Percentiles rank a stretch among this genome's conserved stretches.
Evolutionary conservation across 2,329 filamentous ascomycete genomes (phyloP).

Genomic region (Laburnicola sp.): DNA sequence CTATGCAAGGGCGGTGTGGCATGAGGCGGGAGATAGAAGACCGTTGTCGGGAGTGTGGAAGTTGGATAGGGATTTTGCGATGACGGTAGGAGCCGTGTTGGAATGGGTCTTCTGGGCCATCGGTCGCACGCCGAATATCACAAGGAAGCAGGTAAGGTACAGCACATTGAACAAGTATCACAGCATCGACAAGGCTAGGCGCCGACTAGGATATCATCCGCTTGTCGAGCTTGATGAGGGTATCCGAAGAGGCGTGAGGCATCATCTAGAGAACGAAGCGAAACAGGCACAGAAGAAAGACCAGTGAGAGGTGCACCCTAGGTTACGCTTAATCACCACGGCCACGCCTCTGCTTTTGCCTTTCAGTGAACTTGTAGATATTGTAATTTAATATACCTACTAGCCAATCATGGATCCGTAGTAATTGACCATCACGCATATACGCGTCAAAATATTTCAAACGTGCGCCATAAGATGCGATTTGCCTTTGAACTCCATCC

Average conservation of each 20-base stretch:
- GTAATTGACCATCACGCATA: neutral
- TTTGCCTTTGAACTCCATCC: neutral
- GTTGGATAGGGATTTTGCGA: slow-evolving; percentile 47
- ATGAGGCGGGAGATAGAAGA: slow-evolving; percentile 47
- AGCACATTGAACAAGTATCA: slow-evolving; percentile 78
- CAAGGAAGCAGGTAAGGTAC: slow-evolving; percentile 59
- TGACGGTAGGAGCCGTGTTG: slow-evolving; percentile 48
- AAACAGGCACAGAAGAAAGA: slow-evolving; percentile 41
- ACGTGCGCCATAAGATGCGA: neutral
- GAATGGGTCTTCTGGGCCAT: slow-evolving; percentile 52
- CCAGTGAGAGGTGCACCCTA: slow-evolving; percentile 23
- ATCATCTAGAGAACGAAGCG: slow-evolving; percentile 43
- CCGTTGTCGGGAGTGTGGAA: slow-evolving; percentile 48
- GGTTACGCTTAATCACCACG: neutral
- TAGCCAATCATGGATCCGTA: neutral
- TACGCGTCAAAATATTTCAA: neutral
- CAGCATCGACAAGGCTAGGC: slow-evolving; percentile 74
- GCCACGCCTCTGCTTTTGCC: neutral
- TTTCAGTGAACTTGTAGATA: neutral
- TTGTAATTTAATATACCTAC: slow-evolving; percentile 1
- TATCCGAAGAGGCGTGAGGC: slow-evolving; percentile 50
- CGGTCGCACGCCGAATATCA: slow-evolving; percentile 52
- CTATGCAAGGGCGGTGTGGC: slow-evolving; percentile 53
- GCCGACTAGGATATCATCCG: slow-evolving; percentile 69
- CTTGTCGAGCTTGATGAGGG: slow-evolving; percentile 69